These are phyloP conservation scores for Cyberlindnera americana DNA, from an alignment of 805 yeast species.

Conservation along the genomic window DNA sequence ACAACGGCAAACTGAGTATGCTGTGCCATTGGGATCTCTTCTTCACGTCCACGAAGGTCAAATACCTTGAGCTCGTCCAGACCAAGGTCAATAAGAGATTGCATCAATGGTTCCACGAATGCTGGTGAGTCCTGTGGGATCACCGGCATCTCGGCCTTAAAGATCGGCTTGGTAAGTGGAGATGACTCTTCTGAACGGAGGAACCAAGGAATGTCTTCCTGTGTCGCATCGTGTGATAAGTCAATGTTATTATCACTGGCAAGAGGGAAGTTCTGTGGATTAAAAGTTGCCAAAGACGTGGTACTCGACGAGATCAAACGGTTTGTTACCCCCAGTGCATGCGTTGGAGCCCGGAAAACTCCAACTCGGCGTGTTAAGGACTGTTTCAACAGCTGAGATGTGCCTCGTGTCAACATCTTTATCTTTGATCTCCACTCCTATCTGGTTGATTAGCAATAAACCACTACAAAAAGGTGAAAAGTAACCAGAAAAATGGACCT, in stretches of 20 bases:
- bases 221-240: too few relatives aligned
- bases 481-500: too few relatives aligned
- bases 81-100: constrained; percentile 57
- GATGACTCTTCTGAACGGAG: constrained; percentile 42
- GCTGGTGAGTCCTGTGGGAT: constrained; percentile 60
- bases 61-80: constrained; percentile 57
- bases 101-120: constrained; percentile 41
- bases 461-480: too few relatives aligned
- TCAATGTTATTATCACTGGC: not conserved
- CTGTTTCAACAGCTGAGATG: not conserved
- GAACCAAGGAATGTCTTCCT: constrained; percentile 54
- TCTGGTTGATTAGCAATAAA: too few relatives aligned
- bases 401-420: not conserved
- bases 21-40: constrained; percentile 36
- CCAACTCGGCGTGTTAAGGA: not conserved
- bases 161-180: constrained; percentile 32
- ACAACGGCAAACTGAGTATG: constrained; percentile 52
- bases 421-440: not conserved
- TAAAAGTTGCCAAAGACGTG: not conserved
- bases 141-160: constrained; percentile 44
- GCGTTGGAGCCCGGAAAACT: not conserved
- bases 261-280: constrained; percentile 2
- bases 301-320: constrained; percentile 1
- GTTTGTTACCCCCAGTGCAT: not conserved
- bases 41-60: constrained; percentile 49